Percentiles rank a stretch among this genome's conserved stretches.
These are phyloP conservation scores for Omphalotus olearius DNA, from an alignment of 1,284 basidiomycete genomes.

Conservation along the genomic window DNA sequence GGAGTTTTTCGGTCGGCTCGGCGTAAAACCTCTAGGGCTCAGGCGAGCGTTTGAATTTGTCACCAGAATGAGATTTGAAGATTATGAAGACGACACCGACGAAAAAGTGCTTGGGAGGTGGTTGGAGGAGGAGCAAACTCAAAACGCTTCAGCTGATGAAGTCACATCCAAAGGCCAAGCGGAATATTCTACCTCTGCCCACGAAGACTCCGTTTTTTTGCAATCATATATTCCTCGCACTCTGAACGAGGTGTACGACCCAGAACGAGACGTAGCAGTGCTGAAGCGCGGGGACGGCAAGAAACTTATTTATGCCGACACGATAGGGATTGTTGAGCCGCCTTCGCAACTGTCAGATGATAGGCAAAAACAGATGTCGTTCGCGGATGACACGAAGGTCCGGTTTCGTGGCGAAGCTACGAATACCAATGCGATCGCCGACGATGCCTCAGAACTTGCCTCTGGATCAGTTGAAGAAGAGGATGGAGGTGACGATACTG, in stretches of 20 bases:
- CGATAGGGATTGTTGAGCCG: slow-evolving; percentile 65
- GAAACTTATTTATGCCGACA: slow-evolving; percentile 80
- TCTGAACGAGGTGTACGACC: slow-evolving; percentile 88
- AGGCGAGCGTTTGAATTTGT: slow-evolving; percentile 87
- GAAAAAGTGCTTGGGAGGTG: slow-evolving; percentile 45
- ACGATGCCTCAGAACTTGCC: slow-evolving; percentile 26
- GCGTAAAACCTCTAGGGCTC: slow-evolving; percentile 77
- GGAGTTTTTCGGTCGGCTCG: slow-evolving; percentile 83
- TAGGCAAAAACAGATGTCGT: neutral
- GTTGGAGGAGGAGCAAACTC: slow-evolving; percentile 37
- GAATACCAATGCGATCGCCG: slow-evolving; percentile 20
- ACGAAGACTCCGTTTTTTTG: slow-evolving; percentile 87
- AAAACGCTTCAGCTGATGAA: slow-evolving; percentile 10
- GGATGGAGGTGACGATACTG: slow-evolving; percentile 20
- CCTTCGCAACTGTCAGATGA: neutral
- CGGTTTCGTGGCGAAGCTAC: slow-evolving; percentile 16
- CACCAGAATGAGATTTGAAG: slow-evolving; percentile 51
- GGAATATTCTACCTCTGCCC: slow-evolving; percentile 28
- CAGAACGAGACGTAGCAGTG: slow-evolving; percentile 82
- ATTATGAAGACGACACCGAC: slow-evolving; percentile 24
- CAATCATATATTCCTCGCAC: slow-evolving; percentile 90
- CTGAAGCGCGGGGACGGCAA: slow-evolving; percentile 66
- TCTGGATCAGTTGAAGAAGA: slow-evolving; percentile 26
- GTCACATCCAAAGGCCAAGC: slow-evolving; percentile 15
- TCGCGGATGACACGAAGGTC: neutral